Base-by-base conservation (phyloP, 306 rosid species). In the Vigna hirtella region DNA sequence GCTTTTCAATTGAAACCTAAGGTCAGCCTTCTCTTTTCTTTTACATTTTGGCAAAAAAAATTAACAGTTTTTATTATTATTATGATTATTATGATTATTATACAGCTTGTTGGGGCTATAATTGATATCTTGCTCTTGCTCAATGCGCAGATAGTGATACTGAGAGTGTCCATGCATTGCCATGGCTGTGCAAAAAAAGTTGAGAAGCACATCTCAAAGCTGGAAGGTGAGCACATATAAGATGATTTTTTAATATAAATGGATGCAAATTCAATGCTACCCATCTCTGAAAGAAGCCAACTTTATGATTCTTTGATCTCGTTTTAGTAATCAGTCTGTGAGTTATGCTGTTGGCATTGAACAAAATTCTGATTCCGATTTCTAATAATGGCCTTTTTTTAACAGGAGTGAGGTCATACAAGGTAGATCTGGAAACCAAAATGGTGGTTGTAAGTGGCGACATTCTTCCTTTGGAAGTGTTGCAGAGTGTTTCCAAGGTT, bases 161-260 rank as follows among this genome's bases (percentile, higher is more conserved):
- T 94, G 78, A 92, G 81, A 86, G 97, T 94, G 64, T 89, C 97
- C 82, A 94, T 94, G 95, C 98, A 92, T 77, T 94, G 97, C 81
- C 38, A 89, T 79, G 98, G 97, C 49, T 94, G 97, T 83, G 98
- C 98, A 26, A 92, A 83, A 76, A 89, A 86, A 83, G 93, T 94
- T 70, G 98, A 92, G 96, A 94, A 94, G 68, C 98, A 86, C 62
- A 77, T 92, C 76, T 87, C 97, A 58, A 92, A 89, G 87, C 83
- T 94, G 56, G 98, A 94, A 81, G 97, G 97, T 89, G 42, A 80
- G 74, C 3, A 50, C 14, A n/a, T 16, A 58, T 26, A 2, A 26
- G 2, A 2, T 45, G n/a, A 0, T 63, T 4, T 52, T 75, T 67
- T 50, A 36, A 43, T 42, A 12, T 26, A 26, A 26, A 26, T 26